These are phyloP conservation scores for Cyberlindnera maclurae DNA, from an alignment of 805 yeast genomes.

Conservation along the genomic window DNA sequence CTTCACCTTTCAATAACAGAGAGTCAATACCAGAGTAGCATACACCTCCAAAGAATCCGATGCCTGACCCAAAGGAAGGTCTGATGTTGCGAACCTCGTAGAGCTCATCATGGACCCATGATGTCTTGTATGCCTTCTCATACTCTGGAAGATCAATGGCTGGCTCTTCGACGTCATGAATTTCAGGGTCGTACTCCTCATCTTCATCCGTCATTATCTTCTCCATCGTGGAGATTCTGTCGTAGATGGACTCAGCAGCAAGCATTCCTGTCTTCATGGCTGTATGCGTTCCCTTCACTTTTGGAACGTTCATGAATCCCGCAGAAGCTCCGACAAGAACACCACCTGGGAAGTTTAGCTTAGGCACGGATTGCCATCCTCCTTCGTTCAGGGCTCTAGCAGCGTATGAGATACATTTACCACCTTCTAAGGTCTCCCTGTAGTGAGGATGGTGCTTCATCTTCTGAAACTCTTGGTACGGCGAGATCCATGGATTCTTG, in stretches of 20 bases:
- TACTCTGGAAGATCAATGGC: slow-evolving; percentile 49
- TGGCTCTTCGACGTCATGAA: slow-evolving; percentile 32
- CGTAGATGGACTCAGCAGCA: slow-evolving; percentile 82
- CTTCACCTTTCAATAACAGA: slow-evolving; percentile 65
- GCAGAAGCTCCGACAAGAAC: slow-evolving; percentile 92
- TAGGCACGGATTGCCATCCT: slow-evolving; percentile 90
- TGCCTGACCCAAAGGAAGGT: slow-evolving; percentile 75
- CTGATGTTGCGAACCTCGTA: slow-evolving; percentile 82
- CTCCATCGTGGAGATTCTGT: slow-evolving; percentile 39
- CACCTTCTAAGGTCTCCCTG: slow-evolving; percentile 67
- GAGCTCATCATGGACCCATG: slow-evolving; percentile 86
- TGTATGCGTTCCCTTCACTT: slow-evolving; percentile 95
- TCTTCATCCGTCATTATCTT: slow-evolving; percentile 35
- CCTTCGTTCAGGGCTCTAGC: slow-evolving; percentile 98
- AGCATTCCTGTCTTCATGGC: slow-evolving; percentile 94
- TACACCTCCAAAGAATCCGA: slow-evolving; percentile 81
- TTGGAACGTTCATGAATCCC: slow-evolving; percentile 95
- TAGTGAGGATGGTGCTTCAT: slow-evolving; percentile 91
- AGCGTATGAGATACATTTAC: slow-evolving; percentile 88
- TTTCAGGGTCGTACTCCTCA: slow-evolving; percentile 33
- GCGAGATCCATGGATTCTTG: slow-evolving; percentile 89
- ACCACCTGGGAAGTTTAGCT: slow-evolving; percentile 92
- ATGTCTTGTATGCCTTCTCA: slow-evolving; percentile 56
- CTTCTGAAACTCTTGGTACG: slow-evolving; percentile 91
- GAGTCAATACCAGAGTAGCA: slow-evolving; percentile 81